Base-by-base conservation (phyloP, 139 green algal genomes). In the Closterium sp. region DNA sequence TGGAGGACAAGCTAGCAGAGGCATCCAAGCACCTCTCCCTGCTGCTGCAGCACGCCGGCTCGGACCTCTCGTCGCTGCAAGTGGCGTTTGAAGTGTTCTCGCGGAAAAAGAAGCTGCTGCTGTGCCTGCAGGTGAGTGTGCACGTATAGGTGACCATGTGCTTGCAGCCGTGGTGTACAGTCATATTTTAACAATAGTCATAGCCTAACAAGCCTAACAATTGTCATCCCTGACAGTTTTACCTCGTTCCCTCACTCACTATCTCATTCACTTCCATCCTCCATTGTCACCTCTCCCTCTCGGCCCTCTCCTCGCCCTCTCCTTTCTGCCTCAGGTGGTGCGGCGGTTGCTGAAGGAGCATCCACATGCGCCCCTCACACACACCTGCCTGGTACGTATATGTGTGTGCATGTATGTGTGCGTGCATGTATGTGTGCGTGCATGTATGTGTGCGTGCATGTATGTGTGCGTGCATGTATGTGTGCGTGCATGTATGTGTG, bases 11-110 rank as follows among this genome's bases (percentile, higher is more conserved):
- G 0, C 93, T 99, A 79, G 96, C 32, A 1, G 97, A 99, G 93
- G 98, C 98, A 0, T 92, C 93, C 70, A 98, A 98, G 96, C 96
- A 98, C 87, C 95, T 99, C 89, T 92, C 91, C 85, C 91, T 95
- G 89, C 96, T 99, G 89, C 95, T 85, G 50, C 45, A 92, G 89
- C 93, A 97, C 70, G 95, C 94, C 11, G 31, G 22, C 42, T 85
- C 84, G 28, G 88, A 95, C 45, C n/a, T 96, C 10, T 86, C 95
- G 29, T 97, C 95, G 29, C 97, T 98, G 85, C 84, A 95, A 84
- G 91, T 95, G 7, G 95, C 96, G 84, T 97, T 96, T 21, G 95
- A 97, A 94, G 97, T 99, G 89, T 97, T 97, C 91, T 73, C 97
- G 28, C 96, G 97, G 24, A 96, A 96, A 88, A 94, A 94, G 29